Conservation (phyloP, 2,329 filamentous ascomycete species). For the Drechslerella dactyloides region DNA sequence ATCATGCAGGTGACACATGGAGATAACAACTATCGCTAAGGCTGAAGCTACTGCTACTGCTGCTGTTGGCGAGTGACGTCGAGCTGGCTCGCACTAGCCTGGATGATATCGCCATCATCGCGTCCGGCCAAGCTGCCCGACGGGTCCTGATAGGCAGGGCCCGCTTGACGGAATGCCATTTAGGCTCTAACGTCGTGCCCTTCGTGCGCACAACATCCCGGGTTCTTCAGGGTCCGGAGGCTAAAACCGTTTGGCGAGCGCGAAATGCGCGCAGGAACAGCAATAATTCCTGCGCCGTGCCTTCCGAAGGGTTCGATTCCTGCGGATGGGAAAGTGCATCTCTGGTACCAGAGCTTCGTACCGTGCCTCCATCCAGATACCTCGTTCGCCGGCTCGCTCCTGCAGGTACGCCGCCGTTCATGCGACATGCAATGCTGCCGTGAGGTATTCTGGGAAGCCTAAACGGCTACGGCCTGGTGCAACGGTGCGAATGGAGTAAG, state of each 20-base stretch:
- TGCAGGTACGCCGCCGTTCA: conserved; percentile 28
- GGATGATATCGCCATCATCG: conserved; percentile 12
- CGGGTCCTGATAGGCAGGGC: conserved; percentile 40
- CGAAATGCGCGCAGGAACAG: background rate
- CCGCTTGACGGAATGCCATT: conserved; percentile 16
- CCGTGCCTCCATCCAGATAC: too few species aligned
- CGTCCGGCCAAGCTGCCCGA: conserved; percentile 13
- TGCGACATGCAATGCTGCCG: conserved; percentile 1
- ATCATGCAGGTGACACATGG: too few species aligned
- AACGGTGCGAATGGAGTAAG: too few species aligned
- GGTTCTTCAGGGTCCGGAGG: conserved; percentile 3
- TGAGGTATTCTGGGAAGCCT: conserved; percentile 18
- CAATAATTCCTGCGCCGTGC: too few species aligned
- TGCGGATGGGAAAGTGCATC: conserved; percentile 1
- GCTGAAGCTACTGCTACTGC: too few species aligned
- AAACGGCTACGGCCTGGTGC: too few species aligned
- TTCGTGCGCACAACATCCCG: conserved; percentile 1
- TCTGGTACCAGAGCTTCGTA: conserved; percentile 32
- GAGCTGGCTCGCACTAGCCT: background rate
- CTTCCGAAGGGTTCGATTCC: background rate
- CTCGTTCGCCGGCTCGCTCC: too few species aligned
- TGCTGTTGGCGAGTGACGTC: too few species aligned
- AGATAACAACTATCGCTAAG: too few species aligned
- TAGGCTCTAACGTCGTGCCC: conserved; percentile 19
- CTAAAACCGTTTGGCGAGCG: background rate